Evolutionary conservation across 768 basidiomycete genomes (phyloP).

Genomic region (Leucosporidium yakuticum): DNA sequence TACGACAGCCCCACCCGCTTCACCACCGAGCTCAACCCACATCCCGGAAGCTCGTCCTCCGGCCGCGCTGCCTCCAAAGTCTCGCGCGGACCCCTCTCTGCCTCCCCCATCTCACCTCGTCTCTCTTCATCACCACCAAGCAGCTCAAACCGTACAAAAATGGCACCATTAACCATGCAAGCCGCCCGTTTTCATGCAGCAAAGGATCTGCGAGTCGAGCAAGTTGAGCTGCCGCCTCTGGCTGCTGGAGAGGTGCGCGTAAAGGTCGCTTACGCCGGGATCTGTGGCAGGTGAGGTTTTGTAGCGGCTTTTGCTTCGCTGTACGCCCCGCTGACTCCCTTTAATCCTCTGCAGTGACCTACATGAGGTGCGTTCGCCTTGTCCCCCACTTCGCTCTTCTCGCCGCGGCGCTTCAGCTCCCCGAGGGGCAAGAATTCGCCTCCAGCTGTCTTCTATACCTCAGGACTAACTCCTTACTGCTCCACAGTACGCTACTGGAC

Average conservation of each 20-base stretch:
- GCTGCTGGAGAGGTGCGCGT: conserved; percentile 45
- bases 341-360: conserved; percentile 41
- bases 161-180: conserved; percentile 43
- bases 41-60: too few relatives aligned
- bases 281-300: conserved; percentile 46
- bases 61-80: too few relatives aligned
- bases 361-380: conserved; percentile 43
- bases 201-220: conserved; percentile 49
- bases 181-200: conserved; percentile 50
- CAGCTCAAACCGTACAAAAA: too few relatives aligned
- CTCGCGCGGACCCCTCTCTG: too few relatives aligned
- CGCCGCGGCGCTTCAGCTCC: background rate
- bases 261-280: conserved; percentile 40
- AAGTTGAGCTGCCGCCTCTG: conserved; percentile 45
- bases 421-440: background rate
- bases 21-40: too few relatives aligned
- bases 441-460: too few relatives aligned
- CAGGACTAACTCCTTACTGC: conserved; percentile 7
- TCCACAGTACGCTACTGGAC: conserved; percentile 35
- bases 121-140: too few relatives aligned
- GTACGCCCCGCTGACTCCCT: background rate
- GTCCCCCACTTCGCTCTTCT: background rate
- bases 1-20: too few relatives aligned
- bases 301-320: too few relatives aligned
- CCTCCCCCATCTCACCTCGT: too few relatives aligned